These are phyloP conservation scores for Xylaria grammica DNA, from an alignment of 495 filamentous ascomycete species.

Conservation along the genomic window DNA sequence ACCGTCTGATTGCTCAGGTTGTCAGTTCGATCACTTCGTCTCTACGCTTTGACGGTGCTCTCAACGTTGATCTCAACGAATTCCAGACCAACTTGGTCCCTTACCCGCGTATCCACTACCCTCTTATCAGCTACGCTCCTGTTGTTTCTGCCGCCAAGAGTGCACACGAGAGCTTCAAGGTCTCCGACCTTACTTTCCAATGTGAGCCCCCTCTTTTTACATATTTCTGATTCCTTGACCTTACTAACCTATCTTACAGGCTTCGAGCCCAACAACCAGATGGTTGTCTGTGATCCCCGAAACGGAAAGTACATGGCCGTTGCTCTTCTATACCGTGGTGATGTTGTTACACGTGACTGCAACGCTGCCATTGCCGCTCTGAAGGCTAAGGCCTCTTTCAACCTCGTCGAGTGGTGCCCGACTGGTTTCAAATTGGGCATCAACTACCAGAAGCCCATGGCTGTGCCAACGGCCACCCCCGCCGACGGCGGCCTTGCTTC, in stretches of 20 bases:
- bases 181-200: slow-evolving; percentile 84
- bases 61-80: slow-evolving; percentile 92
- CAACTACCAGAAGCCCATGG: slow-evolving; percentile 86
- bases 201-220: slow-evolving; percentile 57
- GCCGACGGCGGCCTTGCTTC: slow-evolving; percentile 72
- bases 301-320: slow-evolving; percentile 97
- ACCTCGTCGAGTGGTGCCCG: slow-evolving; percentile 95
- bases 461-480: slow-evolving; percentile 67
- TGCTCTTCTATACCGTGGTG: slow-evolving; percentile 86
- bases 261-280: slow-evolving; percentile 95
- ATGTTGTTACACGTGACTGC: slow-evolving; percentile 87
- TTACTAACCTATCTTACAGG: slow-evolving; percentile 48
- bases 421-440: slow-evolving; percentile 95
- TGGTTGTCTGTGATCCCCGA: slow-evolving; percentile 91
- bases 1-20: slow-evolving; percentile 89
- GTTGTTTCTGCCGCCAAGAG: slow-evolving; percentile 82
- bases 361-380: slow-evolving; percentile 76
- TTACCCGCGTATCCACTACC: slow-evolving; percentile 91
- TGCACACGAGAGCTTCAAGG: slow-evolving; percentile 90
- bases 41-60: slow-evolving; percentile 85
- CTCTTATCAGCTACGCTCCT: slow-evolving; percentile 86
- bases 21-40: slow-evolving; percentile 92
- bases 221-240: background rate
- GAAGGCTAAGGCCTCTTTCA: slow-evolving; percentile 87
- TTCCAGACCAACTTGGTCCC: slow-evolving; percentile 96